Conservation (phyloP, 176 grass and related monocot species). For the Oryza brachyantha region DNA sequence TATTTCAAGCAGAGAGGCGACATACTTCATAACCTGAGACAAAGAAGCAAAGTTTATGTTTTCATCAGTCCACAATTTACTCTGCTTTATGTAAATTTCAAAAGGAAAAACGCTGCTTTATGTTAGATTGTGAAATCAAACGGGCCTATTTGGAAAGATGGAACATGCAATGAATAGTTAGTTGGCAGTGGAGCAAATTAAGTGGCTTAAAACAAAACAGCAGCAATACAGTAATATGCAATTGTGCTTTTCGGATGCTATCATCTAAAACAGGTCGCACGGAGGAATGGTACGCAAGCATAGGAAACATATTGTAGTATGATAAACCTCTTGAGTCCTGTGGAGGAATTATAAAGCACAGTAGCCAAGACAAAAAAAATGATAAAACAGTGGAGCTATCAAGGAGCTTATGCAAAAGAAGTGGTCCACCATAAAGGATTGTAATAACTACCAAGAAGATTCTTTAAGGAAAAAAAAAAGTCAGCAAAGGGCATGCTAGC, state of each 20-base stretch:
- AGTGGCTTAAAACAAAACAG: slow-evolving; percentile 1
- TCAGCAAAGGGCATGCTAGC: slow-evolving; percentile 16
- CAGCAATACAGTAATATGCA: background rate
- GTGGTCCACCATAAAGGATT: background rate
- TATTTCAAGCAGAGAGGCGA: slow-evolving; percentile 73
- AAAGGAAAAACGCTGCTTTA: too few relatives aligned
- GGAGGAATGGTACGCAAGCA: background rate
- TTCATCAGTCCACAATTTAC: background rate
- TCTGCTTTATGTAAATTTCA: background rate
- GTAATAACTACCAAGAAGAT: background rate
- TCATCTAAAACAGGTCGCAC: background rate
- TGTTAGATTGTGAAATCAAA: background rate
- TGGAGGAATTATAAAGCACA: background rate
- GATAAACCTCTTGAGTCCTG: background rate
- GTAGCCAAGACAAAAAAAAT: background rate
- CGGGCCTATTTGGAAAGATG: background rate
- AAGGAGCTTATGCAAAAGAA: background rate
- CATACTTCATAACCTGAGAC: slow-evolving; percentile 69
- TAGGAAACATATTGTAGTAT: background rate
- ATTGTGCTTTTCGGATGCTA: background rate
- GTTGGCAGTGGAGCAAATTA: background rate
- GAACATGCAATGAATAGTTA: background rate
- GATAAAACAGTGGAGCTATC: background rate
- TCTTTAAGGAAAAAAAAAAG: background rate
- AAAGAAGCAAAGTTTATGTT: background rate